phyloP scores from a whole-genome alignment of 2,329 filamentous ascomycete genomes.

The Pseudogymnoascus sp. region DNA sequence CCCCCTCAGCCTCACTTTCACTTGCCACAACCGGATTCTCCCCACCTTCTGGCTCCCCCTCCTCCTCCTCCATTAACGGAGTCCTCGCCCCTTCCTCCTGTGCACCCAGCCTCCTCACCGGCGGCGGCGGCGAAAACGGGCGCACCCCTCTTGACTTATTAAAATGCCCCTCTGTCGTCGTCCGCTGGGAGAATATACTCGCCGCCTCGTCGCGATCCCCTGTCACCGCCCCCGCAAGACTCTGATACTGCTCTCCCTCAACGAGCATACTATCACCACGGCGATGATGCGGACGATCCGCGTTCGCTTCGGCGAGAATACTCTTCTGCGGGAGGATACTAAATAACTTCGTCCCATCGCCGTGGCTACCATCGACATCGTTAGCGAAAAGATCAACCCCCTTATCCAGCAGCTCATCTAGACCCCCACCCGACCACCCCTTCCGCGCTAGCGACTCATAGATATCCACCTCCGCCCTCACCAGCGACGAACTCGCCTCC shows the following conservation, averaged over 20 bases:
- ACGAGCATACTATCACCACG: slow-evolving; percentile 48
- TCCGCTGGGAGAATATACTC: slow-evolving; percentile 43
- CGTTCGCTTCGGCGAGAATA: slow-evolving; percentile 45
- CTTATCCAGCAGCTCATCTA: slow-evolving; percentile 57
- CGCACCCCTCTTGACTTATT: slow-evolving; percentile 45
- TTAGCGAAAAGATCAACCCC: slow-evolving; percentile 53
- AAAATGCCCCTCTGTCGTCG: slow-evolving; percentile 25
- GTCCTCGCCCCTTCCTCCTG: slow-evolving; percentile 15
- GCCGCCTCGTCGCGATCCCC: slow-evolving; percentile 29
- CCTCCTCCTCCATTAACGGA: slow-evolving; percentile 17
- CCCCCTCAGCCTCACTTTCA: neutral
- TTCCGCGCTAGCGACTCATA: slow-evolving; percentile 59
- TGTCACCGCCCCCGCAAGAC: slow-evolving; percentile 40
- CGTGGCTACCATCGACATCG: slow-evolving; percentile 23
- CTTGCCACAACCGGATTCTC: neutral
- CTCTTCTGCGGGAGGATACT: slow-evolving; percentile 56
- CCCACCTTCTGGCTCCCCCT: neutral
- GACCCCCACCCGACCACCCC: slow-evolving; percentile 57
- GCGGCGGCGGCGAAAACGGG: slow-evolving; percentile 51
- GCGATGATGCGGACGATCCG: slow-evolving; percentile 28
- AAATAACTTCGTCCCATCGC: slow-evolving; percentile 45
- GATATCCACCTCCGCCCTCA: slow-evolving; percentile 61
- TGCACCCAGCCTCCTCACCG: slow-evolving; percentile 11
- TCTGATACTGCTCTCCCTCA: slow-evolving; percentile 47
- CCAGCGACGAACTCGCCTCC: slow-evolving; percentile 55